Conservation (phyloP, 257 asterid species). For the Jaltomata sinuosa region DNA sequence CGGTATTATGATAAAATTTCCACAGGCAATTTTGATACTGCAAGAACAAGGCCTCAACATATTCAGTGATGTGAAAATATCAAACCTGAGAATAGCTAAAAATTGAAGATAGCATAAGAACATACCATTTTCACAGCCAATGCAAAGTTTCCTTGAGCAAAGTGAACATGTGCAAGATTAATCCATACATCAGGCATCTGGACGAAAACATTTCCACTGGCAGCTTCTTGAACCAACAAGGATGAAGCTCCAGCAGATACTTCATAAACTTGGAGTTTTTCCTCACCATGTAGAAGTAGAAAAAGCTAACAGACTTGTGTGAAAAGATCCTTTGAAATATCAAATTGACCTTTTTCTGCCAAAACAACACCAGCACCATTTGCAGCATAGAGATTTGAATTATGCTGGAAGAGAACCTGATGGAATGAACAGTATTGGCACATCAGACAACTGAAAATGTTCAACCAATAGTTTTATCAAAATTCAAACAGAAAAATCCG, state of each 20-base stretch:
- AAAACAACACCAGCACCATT: conserved; percentile 97
- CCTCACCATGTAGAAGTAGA: conserved; percentile 1
- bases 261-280: neutral
- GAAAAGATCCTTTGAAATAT: conserved; percentile 86
- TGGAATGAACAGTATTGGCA: conserved; percentile 10
- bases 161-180: conserved; percentile 96
- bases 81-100: neutral
- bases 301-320: conserved; percentile 56
- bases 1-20: conserved; percentile 79
- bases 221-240: conserved; percentile 94
- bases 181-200: conserved; percentile 99
- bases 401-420: conserved; percentile 78
- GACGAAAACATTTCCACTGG: conserved; percentile 79
- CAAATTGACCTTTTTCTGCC: conserved; percentile 97
- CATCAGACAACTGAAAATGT: neutral
- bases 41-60: conserved; percentile 12
- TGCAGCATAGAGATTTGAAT: conserved; percentile 94
- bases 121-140: conserved; percentile 94
- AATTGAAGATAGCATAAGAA: neutral
- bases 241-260: conserved; percentile 5
- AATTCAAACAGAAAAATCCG: neutral
- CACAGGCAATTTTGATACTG: conserved; percentile 96
- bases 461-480: neutral
- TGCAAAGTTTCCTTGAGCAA: conserved; percentile 92
- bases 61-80: neutral